These are phyloP conservation scores for Fusarium keratoplasticum DNA, from an alignment of 2,329 filamentous ascomycete genomes.

Conservation along the genomic window DNA sequence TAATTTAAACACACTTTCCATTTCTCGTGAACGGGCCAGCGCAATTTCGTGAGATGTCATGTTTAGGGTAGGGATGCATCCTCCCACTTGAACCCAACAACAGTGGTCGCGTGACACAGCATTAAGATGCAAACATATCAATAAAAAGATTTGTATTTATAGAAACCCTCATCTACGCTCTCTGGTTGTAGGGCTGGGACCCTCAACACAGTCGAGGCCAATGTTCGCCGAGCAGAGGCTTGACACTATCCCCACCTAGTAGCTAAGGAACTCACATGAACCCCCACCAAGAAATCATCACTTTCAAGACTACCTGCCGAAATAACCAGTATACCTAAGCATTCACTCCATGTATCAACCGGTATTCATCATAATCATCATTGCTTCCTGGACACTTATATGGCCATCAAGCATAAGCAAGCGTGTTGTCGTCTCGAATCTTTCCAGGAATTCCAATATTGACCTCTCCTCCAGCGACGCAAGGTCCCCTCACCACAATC, in stretches of 20 bases:
- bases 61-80: not conserved
- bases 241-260: not conserved
- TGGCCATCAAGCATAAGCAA: conserved; percentile 64
- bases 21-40: not conserved
- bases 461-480: conserved; percentile 76
- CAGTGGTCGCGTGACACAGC: not conserved
- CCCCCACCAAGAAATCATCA: not conserved
- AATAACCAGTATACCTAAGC: not conserved
- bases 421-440: conserved; percentile 78
- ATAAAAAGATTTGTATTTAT: not conserved
- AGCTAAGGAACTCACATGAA: not conserved
- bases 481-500: conserved; percentile 79
- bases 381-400: not conserved
- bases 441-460: conserved; percentile 72
- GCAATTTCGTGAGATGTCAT: not conserved
- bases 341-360: not conserved
- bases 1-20: conserved; percentile 8
- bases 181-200: not conserved
- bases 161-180: not conserved
- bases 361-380: not conserved
- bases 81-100: not conserved
- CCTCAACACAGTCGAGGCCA: not conserved
- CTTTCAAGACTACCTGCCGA: not conserved
- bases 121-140: not conserved
- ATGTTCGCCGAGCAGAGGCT: not conserved